These are phyloP conservation scores for Dissophora globulifera DNA, from an alignment of 192 early-diverging fungal species.

Conservation along the genomic window DNA sequence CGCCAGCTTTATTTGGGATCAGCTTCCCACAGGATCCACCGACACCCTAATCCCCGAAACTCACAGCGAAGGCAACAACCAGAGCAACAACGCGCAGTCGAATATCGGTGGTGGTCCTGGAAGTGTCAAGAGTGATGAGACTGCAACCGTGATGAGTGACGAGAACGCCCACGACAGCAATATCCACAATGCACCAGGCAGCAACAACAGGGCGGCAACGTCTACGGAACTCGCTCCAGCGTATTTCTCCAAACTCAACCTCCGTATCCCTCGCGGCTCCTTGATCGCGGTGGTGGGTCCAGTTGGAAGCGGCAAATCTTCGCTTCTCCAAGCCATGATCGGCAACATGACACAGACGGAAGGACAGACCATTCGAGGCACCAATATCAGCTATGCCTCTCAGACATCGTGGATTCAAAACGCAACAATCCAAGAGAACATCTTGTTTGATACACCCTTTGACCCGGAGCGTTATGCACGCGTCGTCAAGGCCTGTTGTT, in stretches of 20 bases:
- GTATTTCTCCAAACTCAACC: slow-evolving; percentile 35
- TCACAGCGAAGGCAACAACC: neutral
- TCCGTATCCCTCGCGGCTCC: slow-evolving; percentile 37
- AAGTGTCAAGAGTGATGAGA: slow-evolving; percentile 1
- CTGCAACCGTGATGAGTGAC: neutral
- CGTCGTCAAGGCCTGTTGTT: slow-evolving; percentile 64
- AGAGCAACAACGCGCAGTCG: too few relatives aligned
- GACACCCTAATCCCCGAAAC: slow-evolving; percentile 23
- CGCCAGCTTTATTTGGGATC: slow-evolving; percentile 46
- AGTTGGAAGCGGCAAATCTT: slow-evolving; percentile 70
- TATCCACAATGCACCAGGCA: neutral
- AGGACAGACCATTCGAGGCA: slow-evolving; percentile 19
- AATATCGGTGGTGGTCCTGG: too few relatives aligned
- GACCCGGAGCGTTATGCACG: slow-evolving; percentile 61
- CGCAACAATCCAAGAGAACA: slow-evolving; percentile 74
- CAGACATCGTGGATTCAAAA: slow-evolving; percentile 74
- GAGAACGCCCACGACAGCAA: neutral
- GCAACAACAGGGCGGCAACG: neutral
- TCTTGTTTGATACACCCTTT: slow-evolving; percentile 70
- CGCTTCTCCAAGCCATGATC: slow-evolving; percentile 63
- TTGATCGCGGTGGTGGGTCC: slow-evolving; percentile 60
- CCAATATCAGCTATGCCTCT: slow-evolving; percentile 69
- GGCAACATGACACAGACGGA: slow-evolving; percentile 56
- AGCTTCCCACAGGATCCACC: slow-evolving; percentile 12
- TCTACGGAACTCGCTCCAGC: neutral